Evolutionary conservation across 2,329 filamentous ascomycete genomes (phyloP).

Genomic region (Aureobasidium sp.): DNA sequence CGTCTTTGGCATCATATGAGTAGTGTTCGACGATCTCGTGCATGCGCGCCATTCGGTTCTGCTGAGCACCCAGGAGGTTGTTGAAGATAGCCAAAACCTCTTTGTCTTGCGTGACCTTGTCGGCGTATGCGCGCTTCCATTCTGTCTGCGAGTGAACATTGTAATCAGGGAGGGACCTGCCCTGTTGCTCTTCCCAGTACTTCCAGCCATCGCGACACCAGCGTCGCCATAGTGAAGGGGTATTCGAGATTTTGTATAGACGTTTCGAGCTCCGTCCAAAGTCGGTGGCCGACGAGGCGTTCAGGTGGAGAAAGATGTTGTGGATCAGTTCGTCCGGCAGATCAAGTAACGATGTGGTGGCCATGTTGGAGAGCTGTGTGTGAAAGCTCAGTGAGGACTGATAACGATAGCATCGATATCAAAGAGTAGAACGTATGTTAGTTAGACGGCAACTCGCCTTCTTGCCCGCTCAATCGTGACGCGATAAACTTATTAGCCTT

Average conservation of each 20-base stretch:
- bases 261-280: conserved; percentile 51
- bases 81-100: conserved; percentile 43
- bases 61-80: conserved; percentile 61
- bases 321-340: conserved; percentile 82
- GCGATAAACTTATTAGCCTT: background rate
- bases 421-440: background rate
- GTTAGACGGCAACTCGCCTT: background rate
- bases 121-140: conserved; percentile 56
- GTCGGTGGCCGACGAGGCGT: conserved; percentile 42
- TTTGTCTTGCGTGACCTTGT: conserved; percentile 27
- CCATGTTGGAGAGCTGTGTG: background rate
- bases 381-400: background rate
- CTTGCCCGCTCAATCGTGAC: background rate
- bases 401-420: background rate
- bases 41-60: conserved; percentile 60
- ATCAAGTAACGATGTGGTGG: background rate
- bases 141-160: conserved; percentile 23
- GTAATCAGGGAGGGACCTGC: conserved; percentile 44
- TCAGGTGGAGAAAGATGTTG: conserved; percentile 60
- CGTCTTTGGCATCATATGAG: conserved; percentile 86
- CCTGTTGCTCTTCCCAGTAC: conserved; percentile 67
- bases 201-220: conserved; percentile 62
- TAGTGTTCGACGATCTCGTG: conserved; percentile 56
- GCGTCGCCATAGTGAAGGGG: conserved; percentile 69
- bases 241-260: conserved; percentile 57